Conservation (phyloP, 2,329 filamentous ascomycete genomes). For the Trichoderma sp. region DNA sequence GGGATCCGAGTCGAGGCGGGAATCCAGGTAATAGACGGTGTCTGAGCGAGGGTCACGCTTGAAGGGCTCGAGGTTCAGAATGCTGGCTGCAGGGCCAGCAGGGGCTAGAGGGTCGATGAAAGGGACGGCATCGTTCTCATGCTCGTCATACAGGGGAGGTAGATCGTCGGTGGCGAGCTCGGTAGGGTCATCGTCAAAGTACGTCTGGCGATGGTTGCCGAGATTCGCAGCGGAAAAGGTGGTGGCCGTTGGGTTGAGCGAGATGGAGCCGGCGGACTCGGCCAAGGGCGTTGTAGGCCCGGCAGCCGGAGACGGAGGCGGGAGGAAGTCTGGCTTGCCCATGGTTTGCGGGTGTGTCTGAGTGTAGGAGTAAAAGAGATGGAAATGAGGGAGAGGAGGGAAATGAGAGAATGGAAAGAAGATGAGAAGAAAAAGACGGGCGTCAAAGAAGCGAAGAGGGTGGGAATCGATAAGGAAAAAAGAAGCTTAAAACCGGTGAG, state of each 20-base stretch:
- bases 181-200: constrained; percentile 39
- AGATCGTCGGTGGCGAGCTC: constrained; percentile 41
- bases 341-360: constrained; percentile 19
- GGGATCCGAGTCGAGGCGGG: constrained; percentile 45
- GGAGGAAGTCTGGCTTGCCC: constrained; percentile 28
- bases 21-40: constrained; percentile 44
- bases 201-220: constrained; percentile 26
- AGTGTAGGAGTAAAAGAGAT: not conserved
- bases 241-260: constrained; percentile 24
- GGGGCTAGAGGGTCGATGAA: constrained; percentile 29
- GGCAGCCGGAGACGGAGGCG: constrained; percentile 3
- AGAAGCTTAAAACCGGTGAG: constrained; percentile 10
- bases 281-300: constrained; percentile 25
- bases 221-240: constrained; percentile 23
- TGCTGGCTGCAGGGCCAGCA: constrained; percentile 27
- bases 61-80: constrained; percentile 30
- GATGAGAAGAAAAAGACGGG: not conserved
- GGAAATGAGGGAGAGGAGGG: not conserved
- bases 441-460: not conserved
- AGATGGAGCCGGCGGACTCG: constrained; percentile 31
- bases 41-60: constrained; percentile 34
- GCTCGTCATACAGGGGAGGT: constrained; percentile 46
- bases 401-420: not conserved
- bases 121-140: constrained; percentile 27
- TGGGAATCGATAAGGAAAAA: constrained; percentile 12